Percentiles rank a stretch among this genome's conserved stretches.
Evolutionary conservation across 169 alveolate genomes (phyloP).

Genomic region (Plasmodium gallinaceum): DNA sequence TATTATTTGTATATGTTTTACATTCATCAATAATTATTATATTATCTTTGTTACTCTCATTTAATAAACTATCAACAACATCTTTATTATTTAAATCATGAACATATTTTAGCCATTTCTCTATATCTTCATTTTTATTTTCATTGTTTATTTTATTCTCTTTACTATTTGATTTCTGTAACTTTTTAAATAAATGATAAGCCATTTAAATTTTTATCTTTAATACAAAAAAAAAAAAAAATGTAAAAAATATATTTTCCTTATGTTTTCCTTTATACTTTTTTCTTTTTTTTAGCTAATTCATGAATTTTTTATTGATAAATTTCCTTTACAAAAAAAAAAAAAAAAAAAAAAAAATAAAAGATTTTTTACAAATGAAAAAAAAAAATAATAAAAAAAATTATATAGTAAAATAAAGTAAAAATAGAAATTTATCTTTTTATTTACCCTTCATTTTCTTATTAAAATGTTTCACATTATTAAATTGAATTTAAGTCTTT

Average conservation of each 20-base stretch:
- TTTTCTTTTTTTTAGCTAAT: too few species aligned
- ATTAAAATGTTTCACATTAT: too few species aligned
- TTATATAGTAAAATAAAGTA: too few species aligned
- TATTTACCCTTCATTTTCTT: too few species aligned
- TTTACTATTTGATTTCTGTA: conserved; percentile 45
- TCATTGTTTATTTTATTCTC: conserved; percentile 43
- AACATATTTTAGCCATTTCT: conserved; percentile 39
- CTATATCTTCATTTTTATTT: conserved; percentile 34
- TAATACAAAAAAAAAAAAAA: conserved; percentile 3
- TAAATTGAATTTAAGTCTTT: too few species aligned
- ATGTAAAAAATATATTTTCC: background rate
- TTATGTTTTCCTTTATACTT: too few species aligned
- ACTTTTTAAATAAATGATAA: conserved; percentile 52
- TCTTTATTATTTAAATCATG: conserved; percentile 19
- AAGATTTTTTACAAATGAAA: too few species aligned
- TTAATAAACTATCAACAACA: conserved; percentile 7
- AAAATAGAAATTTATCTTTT: too few species aligned
- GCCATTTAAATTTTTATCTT: conserved; percentile 26
- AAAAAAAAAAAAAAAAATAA: too few species aligned
- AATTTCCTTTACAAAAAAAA: too few species aligned
- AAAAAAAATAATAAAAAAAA: too few species aligned
- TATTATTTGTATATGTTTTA: conserved; percentile 12
- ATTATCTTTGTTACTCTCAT: conserved; percentile 6
- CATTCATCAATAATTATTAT: conserved; percentile 12
- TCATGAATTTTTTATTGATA: too few species aligned